Evolutionary conservation across 2,329 filamentous ascomycete species (phyloP).

Genomic region (Lachnellula willkommii): DNA sequence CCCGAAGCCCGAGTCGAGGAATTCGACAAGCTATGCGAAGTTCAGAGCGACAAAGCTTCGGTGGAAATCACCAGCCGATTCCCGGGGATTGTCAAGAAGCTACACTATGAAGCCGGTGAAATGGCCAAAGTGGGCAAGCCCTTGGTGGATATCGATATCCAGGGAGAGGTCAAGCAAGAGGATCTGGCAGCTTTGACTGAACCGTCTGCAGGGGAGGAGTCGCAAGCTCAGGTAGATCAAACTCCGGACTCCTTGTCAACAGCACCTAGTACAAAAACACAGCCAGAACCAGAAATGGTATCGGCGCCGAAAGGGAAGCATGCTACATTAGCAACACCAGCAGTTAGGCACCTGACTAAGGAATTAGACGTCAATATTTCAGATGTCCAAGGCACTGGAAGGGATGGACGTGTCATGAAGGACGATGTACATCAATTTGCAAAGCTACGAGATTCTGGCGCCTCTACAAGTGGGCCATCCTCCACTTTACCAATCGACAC

Average conservation of each 20-base stretch:
- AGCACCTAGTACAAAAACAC: neutral
- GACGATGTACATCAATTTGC: slow-evolving; percentile 79
- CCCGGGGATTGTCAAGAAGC: slow-evolving; percentile 89
- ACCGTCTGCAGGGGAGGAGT: slow-evolving; percentile 20
- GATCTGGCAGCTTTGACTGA: slow-evolving; percentile 43
- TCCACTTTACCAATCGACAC: slow-evolving; percentile 9
- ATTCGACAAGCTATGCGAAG: slow-evolving; percentile 96
- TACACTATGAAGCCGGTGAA: slow-evolving; percentile 92
- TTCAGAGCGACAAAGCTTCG: slow-evolving; percentile 93
- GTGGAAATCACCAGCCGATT: slow-evolving; percentile 93
- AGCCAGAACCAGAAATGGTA: slow-evolving; percentile 1
- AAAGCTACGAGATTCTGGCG: slow-evolving; percentile 44
- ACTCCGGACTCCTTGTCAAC: neutral
- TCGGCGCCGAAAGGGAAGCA: slow-evolving; percentile 48
- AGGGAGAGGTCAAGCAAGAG: slow-evolving; percentile 64
- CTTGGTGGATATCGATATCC: slow-evolving; percentile 90
- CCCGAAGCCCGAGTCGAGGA: slow-evolving; percentile 93
- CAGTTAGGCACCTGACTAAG: slow-evolving; percentile 82
- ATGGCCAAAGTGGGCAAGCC: slow-evolving; percentile 95
- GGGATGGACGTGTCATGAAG: slow-evolving; percentile 84
- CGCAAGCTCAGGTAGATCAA: slow-evolving; percentile 12
- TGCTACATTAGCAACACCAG: slow-evolving; percentile 79
- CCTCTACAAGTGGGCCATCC: slow-evolving; percentile 18
- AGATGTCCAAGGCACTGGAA: slow-evolving; percentile 78
- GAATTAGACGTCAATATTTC: slow-evolving; percentile 72